Evolutionary conservation across 2,329 filamentous ascomycete genomes (phyloP).

Genomic region (Penicillium corylophilum): DNA sequence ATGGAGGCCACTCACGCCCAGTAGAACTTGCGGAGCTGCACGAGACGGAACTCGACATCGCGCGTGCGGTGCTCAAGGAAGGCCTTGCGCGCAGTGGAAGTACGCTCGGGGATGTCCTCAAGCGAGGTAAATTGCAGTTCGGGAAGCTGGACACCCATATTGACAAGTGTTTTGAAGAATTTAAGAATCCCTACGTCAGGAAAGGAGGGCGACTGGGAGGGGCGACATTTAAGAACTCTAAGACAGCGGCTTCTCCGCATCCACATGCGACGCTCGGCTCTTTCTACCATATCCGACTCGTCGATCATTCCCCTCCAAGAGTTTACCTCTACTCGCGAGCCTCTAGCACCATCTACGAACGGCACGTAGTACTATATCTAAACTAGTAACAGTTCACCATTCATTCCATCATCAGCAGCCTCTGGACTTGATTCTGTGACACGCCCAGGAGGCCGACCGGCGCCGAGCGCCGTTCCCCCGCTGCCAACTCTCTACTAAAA

Average conservation of each 20-base stretch:
- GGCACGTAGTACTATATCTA: too few relatives aligned
- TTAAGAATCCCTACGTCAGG: constrained; percentile 4
- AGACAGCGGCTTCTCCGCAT: constrained; percentile 8
- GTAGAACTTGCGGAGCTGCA: constrained; percentile 90
- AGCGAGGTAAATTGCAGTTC: constrained; percentile 62
- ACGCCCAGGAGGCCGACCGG: not conserved
- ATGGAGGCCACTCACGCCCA: constrained; percentile 62
- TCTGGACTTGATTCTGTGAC: not conserved
- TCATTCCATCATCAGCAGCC: not conserved
- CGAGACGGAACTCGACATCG: constrained; percentile 74
- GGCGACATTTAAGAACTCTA: constrained; percentile 1
- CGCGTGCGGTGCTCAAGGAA: constrained; percentile 81
- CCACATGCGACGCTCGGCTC: constrained; percentile 15
- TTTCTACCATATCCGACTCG: not conserved
- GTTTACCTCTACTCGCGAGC: not conserved
- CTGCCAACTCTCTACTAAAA: not conserved
- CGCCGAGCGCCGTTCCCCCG: not conserved
- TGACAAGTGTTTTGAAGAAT: constrained; percentile 7
- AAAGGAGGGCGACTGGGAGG: not conserved
- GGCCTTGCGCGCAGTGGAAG: constrained; percentile 62
- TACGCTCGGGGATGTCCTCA: constrained; percentile 63
- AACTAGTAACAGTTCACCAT: not conserved
- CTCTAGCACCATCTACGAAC: not conserved
- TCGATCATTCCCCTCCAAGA: constrained; percentile 6
- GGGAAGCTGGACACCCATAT: constrained; percentile 39